Base-by-base conservation (phyloP, 495 filamentous ascomycete genomes). In the Haplographium delicatum region DNA sequence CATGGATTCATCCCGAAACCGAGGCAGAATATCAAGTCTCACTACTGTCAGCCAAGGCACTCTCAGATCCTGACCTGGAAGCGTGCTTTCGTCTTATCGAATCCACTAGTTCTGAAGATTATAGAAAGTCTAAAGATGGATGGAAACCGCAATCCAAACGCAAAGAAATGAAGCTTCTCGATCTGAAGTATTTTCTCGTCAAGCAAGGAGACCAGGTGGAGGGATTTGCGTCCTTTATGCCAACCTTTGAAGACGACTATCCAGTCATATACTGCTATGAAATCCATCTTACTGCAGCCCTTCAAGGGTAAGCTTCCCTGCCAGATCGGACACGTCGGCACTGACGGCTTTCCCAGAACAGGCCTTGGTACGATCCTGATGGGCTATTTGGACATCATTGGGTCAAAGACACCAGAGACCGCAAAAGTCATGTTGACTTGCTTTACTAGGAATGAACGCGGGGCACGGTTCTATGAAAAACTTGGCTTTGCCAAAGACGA, bases 211-310 rank as follows among this genome's bases (percentile, higher is more conserved):
- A 41, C 1, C 53, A 52, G 15, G 58, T 85, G 1, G 63, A 69
- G 2, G 90, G 81, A 0, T 96, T 94, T 51, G 69, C 84, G 1
- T 91, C 88, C 2, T 81, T 93, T 59, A 88, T 91, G 85, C 78
- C 87, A 2, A 90, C 86, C 6, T 82, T 84, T 53, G 90, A 96
- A 58, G 85, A 85, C 51, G 79, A 80, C 0, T 67, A 78, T 24
- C 75, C 84, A 11, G 86, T 94, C 4, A 56, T 91, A 2, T 96
- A 95, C 57, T 85, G 86, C 66, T 96, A 96, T 64, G 90, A 96
- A 69, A 80, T 96, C 19, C 90, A 96, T 54, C 70, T 95, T 7
- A 64, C 72, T 33, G 65, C 72, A 1, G 57, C 52, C 1, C 64
- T 82, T 3, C 82, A 82, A 51, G 66, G 75, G 64, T 71, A 62